Evolutionary conservation across 169 alveolate species (phyloP), one percentile per base, ranked within the genome.

Genomic region (Amoebophrya sp.): DNA sequence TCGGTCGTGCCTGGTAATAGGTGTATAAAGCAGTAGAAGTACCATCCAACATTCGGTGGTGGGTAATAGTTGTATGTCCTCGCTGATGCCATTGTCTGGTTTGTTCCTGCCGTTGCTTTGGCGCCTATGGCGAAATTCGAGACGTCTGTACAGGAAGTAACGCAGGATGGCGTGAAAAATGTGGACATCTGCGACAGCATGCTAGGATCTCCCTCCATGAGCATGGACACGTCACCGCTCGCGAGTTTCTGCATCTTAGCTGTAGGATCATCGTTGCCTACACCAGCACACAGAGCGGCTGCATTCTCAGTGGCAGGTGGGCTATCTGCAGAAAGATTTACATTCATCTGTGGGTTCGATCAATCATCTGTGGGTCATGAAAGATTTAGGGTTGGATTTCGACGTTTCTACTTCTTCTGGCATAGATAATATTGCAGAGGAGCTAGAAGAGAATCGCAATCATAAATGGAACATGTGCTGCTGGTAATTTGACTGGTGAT

Each of bases 101-200:
- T 47, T 26, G 12, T 10, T 18, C 83, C 83, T 6, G 83, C 83
- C 39, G 83, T 12, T 18, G 83, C 83, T 26, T 6, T 26, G 10
- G 83, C 83, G 33, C 83, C 83, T 6, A 65, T 29, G 38, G 83
- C 83, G 26, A 65, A 65, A 6, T 1, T 18, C 39, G 83, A 26
- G 38, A 65, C 83, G 83, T 1, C 83, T 36, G 2, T 0, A 65
- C 83, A 65, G 26, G 83, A 65, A 26, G 83, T 65, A 6, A 41
- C 92, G 78, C 92, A 90, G n/a, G 65, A 24, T 3, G 92, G 78
- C 39, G 33, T 39, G 78, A 90, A 90, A 34, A 41, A 90, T 24
- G 53, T 90, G 14, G 36, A n/a, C 83, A 65, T 1, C 83, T 65
- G 83, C 83, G 18, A 36, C 12, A 65, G 26, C 83, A 65, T 65